These are phyloP conservation scores for Hypoxylon sp. DNA, from an alignment of 2,329 filamentous ascomycete genomes.

Conservation along the genomic window DNA sequence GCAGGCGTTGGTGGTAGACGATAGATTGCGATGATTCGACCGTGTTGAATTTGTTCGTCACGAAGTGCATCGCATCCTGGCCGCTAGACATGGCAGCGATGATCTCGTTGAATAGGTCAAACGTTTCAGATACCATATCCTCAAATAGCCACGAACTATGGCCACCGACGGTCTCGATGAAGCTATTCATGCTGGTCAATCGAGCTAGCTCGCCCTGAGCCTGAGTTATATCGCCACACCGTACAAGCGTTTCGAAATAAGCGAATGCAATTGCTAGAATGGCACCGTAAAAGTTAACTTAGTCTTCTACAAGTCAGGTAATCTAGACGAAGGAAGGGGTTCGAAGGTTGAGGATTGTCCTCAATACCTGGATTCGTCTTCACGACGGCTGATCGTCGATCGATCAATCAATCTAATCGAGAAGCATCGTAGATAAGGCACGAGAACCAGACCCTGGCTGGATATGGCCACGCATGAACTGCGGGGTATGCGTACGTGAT, in stretches of 20 bases:
- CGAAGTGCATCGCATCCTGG: constrained; percentile 66
- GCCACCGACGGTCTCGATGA: constrained; percentile 80
- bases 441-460: constrained; percentile 32
- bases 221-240: constrained; percentile 73
- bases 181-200: constrained; percentile 78
- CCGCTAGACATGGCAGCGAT: constrained; percentile 71
- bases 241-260: constrained; percentile 90
- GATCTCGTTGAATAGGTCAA: constrained; percentile 76
- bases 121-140: constrained; percentile 85
- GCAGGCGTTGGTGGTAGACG: constrained; percentile 86
- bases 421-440: constrained; percentile 39
- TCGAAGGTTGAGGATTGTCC: constrained; percentile 19
- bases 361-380: constrained; percentile 23
- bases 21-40: constrained; percentile 77
- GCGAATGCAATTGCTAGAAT: constrained; percentile 86
- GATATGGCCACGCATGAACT: constrained; percentile 37
- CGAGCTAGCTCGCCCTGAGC: constrained; percentile 80
- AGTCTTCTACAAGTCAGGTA: constrained; percentile 14
- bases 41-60: constrained; percentile 83
- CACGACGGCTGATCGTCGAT: constrained; percentile 34
- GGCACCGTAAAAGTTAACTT: constrained; percentile 28
- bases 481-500: constrained; percentile 46
- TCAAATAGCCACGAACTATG: constrained; percentile 80
- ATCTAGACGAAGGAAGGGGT: neutral
- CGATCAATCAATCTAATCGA: constrained; percentile 38